Percentiles rank a stretch among this genome's conserved stretches.
Evolutionary conservation across 495 filamentous ascomycete species (phyloP).

Genomic region (Delitschia confertaspora): DNA sequence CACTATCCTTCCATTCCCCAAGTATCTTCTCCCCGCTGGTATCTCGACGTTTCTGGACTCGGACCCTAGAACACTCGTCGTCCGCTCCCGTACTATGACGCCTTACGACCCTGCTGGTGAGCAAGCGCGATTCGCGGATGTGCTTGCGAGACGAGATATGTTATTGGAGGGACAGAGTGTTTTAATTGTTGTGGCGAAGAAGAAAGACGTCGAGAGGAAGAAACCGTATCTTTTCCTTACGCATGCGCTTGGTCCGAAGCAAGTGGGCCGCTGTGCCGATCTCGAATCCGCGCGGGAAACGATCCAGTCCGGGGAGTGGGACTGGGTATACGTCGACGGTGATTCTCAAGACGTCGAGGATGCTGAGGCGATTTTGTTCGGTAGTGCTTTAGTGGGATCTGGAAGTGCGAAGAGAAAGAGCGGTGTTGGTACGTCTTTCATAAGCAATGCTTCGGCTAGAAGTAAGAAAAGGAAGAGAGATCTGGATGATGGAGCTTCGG

Average conservation of each 20-base stretch:
- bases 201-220: conserved; percentile 47
- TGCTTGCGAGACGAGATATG: conserved; percentile 49
- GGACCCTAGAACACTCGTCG: conserved; percentile 54
- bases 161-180: conserved; percentile 59
- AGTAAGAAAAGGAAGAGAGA: conserved; percentile 42
- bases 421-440: no score
- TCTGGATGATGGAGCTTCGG: conserved; percentile 7
- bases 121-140: conserved; percentile 39
- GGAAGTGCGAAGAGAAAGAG: conserved; percentile 24
- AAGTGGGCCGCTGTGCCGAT: conserved; percentile 54
- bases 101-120: conserved; percentile 50
- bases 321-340: conserved; percentile 74
- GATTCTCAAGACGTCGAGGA: conserved; percentile 29
- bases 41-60: conserved; percentile 60
- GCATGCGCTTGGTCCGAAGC: conserved; percentile 62
- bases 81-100: conserved; percentile 61
- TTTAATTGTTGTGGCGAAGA: conserved; percentile 66
- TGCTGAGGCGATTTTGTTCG: conserved; percentile 41
- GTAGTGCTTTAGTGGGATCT: conserved; percentile 13
- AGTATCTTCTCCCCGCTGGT: conserved; percentile 81
- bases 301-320: conserved; percentile 49
- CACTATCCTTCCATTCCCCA: conserved; percentile 59
- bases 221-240: conserved; percentile 65
- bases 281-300: conserved; percentile 52
- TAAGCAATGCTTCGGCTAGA: no score